Evolutionary conservation across 768 basidiomycete genomes (phyloP), one percentile per base, ranked within the genome.

Genomic region (Lactarius vividus): DNA sequence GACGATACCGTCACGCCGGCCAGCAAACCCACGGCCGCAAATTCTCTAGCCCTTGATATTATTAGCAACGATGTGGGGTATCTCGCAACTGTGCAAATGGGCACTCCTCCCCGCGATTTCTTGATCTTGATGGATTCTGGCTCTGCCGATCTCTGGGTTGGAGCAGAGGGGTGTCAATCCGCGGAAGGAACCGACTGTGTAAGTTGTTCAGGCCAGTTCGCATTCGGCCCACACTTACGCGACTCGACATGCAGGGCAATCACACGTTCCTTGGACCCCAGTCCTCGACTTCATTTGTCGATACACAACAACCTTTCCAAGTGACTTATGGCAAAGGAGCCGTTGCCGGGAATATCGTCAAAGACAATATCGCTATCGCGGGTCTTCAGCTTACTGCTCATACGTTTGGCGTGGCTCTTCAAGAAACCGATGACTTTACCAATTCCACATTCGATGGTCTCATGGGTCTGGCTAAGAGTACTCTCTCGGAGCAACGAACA

Each of bases 391-490:
- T 93, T 44, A 73, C 73, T 5, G 78, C 71, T 4, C 89, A 91
- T 74, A 83, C 80, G 0, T 92, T 94, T 67, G 92, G 92, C 61
- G 85, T 86, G 26, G 83, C 89, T 8, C 76, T 75, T 2, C 44
- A 70, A 15, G 92, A 93, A 75, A 85, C 82, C 57, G 71, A 74
- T 0, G 85, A 91, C 39, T 92, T 94, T 76, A 79, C 85, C 16
- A 71, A 72, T 42, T 67, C 80, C 69, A 60, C 83, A 1, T 91
- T 89, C 67, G 88, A 91, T 72, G 89, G 91, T 18, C 75, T 93
- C 42, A 88, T 92, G 86, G 91, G 91, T 40, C 80, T 91, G 57
- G 91, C 88, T 7, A 80, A 87, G 77, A 88, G 88, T 58, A 76
- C 73, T 8, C 79, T 94, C 60, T 92, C 92, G 29, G 70, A 88